phyloP scores from a whole-genome alignment of 2,329 filamentous ascomycete species.

The Neopestalotiopsis sp. region DNA sequence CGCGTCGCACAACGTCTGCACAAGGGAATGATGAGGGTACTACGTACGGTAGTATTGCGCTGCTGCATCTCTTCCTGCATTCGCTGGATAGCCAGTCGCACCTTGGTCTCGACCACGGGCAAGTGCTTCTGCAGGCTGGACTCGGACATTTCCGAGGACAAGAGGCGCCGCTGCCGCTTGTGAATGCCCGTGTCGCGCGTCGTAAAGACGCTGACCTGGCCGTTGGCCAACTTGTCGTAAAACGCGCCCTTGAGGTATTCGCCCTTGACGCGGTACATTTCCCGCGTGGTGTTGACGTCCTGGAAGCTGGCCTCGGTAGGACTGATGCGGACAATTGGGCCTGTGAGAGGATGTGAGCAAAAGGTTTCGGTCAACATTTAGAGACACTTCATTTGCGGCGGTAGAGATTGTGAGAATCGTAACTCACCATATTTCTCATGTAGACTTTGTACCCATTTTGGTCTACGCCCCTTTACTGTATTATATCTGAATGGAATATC shows the following conservation, averaged over 20 bases:
- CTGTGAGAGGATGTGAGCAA: neutral
- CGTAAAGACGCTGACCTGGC: slow-evolving; percentile 43
- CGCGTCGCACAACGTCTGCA: no score
- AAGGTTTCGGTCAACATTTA: neutral
- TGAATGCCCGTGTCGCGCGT: slow-evolving; percentile 46
- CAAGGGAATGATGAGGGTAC: no score
- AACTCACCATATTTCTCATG: slow-evolving; percentile 20
- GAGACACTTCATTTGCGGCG: no score
- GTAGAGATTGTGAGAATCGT: no score
- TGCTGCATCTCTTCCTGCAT: slow-evolving; percentile 50
- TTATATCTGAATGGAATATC: slow-evolving; percentile 2
- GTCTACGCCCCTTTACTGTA: slow-evolving; percentile 15
- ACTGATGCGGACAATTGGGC: slow-evolving; percentile 27
- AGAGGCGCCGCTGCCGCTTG: slow-evolving; percentile 45
- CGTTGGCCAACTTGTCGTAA: slow-evolving; percentile 27
- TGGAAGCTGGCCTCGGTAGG: slow-evolving; percentile 33
- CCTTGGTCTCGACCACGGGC: slow-evolving; percentile 40
- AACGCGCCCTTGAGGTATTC: slow-evolving; percentile 35
- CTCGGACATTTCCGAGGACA: slow-evolving; percentile 47
- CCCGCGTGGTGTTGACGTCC: slow-evolving; percentile 28
- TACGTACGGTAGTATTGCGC: slow-evolving; percentile 30
- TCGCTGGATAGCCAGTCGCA: slow-evolving; percentile 44
- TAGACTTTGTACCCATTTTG: slow-evolving; percentile 10
- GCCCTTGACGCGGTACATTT: slow-evolving; percentile 36
- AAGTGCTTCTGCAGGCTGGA: slow-evolving; percentile 38